Evolutionary conservation across 805 yeast species (phyloP).

Genomic region (Candida sakaeoensis): DNA sequence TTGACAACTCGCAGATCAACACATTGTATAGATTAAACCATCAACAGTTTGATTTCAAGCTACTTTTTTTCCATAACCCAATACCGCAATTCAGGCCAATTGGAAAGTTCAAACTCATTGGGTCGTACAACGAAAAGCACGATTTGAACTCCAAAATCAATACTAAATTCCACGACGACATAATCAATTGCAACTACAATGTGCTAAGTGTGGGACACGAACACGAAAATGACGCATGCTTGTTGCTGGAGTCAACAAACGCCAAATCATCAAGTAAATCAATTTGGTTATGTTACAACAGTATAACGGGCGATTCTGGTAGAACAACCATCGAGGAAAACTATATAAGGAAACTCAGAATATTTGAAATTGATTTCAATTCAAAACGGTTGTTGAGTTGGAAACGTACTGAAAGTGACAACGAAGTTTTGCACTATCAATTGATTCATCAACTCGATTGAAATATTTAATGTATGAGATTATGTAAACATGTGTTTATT

Average conservation of each 20-base stretch:
- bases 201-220: constrained; percentile 42
- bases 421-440: constrained; percentile 27
- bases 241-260: constrained; percentile 15
- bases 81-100: constrained; percentile 39
- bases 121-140: constrained; percentile 36
- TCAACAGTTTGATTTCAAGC: constrained; percentile 17
- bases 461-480: neutral
- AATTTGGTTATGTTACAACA: constrained; percentile 38
- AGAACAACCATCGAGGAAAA: constrained; percentile 20
- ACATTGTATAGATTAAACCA: constrained; percentile 27
- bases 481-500: neutral
- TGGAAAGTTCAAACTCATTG: constrained; percentile 37
- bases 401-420: constrained; percentile 29
- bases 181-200: constrained; percentile 31
- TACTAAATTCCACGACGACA: constrained; percentile 28
- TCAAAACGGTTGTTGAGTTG: constrained; percentile 28
- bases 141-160: constrained; percentile 27
- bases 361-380: constrained; percentile 31
- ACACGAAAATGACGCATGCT: constrained; percentile 42
- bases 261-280: constrained; percentile 6
- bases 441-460: constrained; percentile 12
- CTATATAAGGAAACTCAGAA: constrained; percentile 30
- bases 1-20: constrained; percentile 33
- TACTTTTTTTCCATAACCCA: constrained; percentile 39
- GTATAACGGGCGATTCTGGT: constrained; percentile 37